Base-by-base conservation (phyloP, 331 rosid genomes). In the Arachis monticola region DNA sequence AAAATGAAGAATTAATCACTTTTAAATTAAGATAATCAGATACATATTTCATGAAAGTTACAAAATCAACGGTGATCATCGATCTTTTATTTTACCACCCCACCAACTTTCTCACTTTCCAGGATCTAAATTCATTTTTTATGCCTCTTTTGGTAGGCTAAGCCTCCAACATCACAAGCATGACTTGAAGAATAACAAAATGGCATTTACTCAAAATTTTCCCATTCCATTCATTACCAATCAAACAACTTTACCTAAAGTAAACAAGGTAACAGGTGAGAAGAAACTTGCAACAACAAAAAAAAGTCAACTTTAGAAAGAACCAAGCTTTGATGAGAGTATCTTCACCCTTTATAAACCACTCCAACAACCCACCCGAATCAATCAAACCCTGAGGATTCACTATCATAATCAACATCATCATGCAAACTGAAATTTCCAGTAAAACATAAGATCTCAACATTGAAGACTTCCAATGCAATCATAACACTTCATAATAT, bases 361-460 rank as follows among this genome's bases (percentile, higher is more conserved):
- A 27, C 44, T 47, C 40, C 45, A 38, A 38, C 72, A 76, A 32
- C 60, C 67, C 64, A 41, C 7, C 7, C 42, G 45, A 57, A 60
- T 12, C 45, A 52, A 62, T 62, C 64, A 78, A 70, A 70, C 55
- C 71, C 67, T 41, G 57, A 62, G 41, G 40, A 35, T 17, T 47
- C 73, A 51, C 48, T n/a, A 4, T 35, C 30, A 27, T 27, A 42
- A 52, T 5, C 31, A 10, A 10, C 32, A 58, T 35, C 40, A 53
- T 35, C 62, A 59, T 11, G 22, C 60, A 67, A 75, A 58, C 68
- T 31, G 10, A 45, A 58, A 64, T 66, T 66, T 64, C 42, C 66
- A 31, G 70, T 35, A 66, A 64, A 50, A 27, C 64, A 73, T 27
- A 60, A 72, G 74, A 65, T 79, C 74, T 68, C 10, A 46, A 46